phyloP scores from a whole-genome alignment of 139 green algal species.

The Zygnema cylindricum region DNA sequence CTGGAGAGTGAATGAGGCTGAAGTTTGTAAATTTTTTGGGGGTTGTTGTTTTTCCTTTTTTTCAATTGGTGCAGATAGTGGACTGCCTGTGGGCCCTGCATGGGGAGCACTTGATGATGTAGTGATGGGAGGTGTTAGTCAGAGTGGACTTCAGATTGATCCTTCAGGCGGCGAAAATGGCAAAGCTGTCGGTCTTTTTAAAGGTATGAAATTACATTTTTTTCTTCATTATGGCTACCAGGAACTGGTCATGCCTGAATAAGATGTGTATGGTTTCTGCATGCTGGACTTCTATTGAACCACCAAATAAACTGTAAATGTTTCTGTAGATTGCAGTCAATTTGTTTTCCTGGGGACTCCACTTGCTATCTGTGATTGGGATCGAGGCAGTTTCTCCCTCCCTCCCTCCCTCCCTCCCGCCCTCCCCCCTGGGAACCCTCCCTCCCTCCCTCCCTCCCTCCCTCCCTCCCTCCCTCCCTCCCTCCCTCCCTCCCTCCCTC shows the following conservation, averaged over 20 bases:
- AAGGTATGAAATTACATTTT: too few species aligned
- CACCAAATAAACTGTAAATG: too few species aligned
- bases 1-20: too few species aligned
- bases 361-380: too few species aligned
- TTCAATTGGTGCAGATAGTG: conserved; percentile 47
- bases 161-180: conserved; percentile 72
- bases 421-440: conserved; percentile 36
- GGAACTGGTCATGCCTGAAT: too few species aligned
- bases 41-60: conserved; percentile 9
- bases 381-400: background rate
- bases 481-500: background rate
- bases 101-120: conserved; percentile 93
- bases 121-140: conserved; percentile 89
- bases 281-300: too few species aligned
- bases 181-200: conserved; percentile 50
- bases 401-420: conserved; percentile 37
- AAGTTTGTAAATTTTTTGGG: background rate
- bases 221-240: too few species aligned
- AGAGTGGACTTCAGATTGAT: conserved; percentile 65
- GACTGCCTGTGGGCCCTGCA: conserved; percentile 42
- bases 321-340: too few species aligned
- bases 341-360: too few species aligned
- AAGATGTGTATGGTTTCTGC: too few species aligned
- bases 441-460: conserved; percentile 23
- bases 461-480: conserved; percentile 29